These are phyloP conservation scores for Draba incana DNA, from an alignment of 345 rosid species.

Conservation along the genomic window DNA sequence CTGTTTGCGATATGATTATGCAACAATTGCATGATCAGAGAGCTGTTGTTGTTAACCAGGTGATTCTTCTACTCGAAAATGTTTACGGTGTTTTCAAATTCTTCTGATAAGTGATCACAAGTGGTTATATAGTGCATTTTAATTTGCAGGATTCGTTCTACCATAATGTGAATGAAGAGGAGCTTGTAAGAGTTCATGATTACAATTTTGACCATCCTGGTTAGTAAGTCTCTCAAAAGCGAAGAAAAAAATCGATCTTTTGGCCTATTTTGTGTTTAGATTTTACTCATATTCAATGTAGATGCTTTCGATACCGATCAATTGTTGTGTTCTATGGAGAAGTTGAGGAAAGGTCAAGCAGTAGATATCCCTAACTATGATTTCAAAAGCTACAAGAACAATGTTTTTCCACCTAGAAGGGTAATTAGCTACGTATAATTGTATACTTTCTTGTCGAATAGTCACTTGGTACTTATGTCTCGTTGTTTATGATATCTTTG, in stretches of 20 bases:
- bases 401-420: slow-evolving; percentile 58
- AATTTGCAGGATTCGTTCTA: slow-evolving; percentile 85
- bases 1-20: slow-evolving; percentile 96
- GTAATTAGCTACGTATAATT: slow-evolving; percentile 38
- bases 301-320: slow-evolving; percentile 92
- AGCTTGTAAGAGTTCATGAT: slow-evolving; percentile 77
- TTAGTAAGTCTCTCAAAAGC: slow-evolving; percentile 44
- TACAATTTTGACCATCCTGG: slow-evolving; percentile 99
- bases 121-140: background rate
- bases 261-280: background rate
- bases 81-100: background rate
- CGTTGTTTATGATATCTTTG: slow-evolving; percentile 12
- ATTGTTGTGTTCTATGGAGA: slow-evolving; percentile 73
- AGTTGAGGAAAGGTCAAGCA: slow-evolving; percentile 77
- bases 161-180: slow-evolving; percentile 80
- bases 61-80: slow-evolving; percentile 25
- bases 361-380: slow-evolving; percentile 91
- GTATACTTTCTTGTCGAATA: background rate
- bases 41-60: slow-evolving; percentile 95
- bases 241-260: background rate
- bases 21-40: slow-evolving; percentile 98
- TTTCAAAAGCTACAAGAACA: slow-evolving; percentile 81
- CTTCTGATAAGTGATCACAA: background rate
- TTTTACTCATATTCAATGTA: slow-evolving; percentile 40
- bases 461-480: background rate